Evolutionary conservation across 2,329 filamentous ascomycete species (phyloP).

Genomic region (Chrysosporium keratinophilum): DNA sequence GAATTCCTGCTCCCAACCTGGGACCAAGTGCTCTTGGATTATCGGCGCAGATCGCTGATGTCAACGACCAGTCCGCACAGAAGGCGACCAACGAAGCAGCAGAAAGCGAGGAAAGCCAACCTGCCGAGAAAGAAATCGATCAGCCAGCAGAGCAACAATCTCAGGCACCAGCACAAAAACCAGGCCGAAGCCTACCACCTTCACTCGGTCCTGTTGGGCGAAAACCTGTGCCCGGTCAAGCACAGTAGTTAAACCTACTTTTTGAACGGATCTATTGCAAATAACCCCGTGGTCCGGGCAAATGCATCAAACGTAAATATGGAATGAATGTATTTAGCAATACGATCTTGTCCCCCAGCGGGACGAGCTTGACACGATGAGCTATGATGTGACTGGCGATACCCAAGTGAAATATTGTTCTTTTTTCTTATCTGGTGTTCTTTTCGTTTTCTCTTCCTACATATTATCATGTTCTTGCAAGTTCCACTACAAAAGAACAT

Average conservation of each 20-base stretch:
- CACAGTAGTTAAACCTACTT: conserved; percentile 18
- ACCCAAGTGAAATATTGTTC: conserved; percentile 7
- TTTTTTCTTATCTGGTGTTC: background rate
- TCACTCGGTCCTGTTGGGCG: conserved; percentile 40
- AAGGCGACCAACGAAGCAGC: background rate
- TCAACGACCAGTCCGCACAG: background rate
- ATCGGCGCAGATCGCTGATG: conserved; percentile 1
- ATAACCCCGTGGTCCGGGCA: background rate
- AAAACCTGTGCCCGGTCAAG: conserved; percentile 50
- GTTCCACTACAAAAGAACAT: no score
- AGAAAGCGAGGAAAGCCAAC: background rate
- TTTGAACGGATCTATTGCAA: background rate
- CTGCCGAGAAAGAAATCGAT: background rate
- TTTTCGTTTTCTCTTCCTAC: background rate
- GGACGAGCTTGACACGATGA: conserved; percentile 7
- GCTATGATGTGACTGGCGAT: conserved; percentile 12
- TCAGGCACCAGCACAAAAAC: conserved; percentile 29
- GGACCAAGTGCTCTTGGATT: conserved; percentile 12
- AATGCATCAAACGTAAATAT: conserved; percentile 6
- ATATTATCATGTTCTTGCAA: background rate
- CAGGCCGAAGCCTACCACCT: conserved; percentile 25
- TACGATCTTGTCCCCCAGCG: conserved; percentile 1
- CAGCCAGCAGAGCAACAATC: background rate
- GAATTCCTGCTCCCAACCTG: conserved; percentile 4
- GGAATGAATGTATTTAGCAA: conserved; percentile 3